These are phyloP conservation scores for Linnemannia hyalina DNA, from an alignment of 192 early-diverging fungal genomes.

Conservation along the genomic window DNA sequence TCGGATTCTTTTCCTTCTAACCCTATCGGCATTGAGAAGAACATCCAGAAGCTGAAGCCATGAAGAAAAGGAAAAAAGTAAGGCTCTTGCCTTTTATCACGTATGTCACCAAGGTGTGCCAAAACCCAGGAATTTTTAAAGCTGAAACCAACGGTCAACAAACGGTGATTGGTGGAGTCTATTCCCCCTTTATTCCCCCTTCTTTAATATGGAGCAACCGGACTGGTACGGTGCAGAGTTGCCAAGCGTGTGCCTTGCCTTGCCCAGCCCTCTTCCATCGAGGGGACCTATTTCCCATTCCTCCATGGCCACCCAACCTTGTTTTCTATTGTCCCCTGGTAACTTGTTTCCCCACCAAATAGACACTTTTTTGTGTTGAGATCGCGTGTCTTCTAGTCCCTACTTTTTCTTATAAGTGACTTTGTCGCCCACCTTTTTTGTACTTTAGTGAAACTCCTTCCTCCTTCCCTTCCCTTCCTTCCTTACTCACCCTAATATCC, in stretches of 20 bases:
- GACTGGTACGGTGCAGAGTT: background rate
- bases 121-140: background rate
- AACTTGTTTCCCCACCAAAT: background rate
- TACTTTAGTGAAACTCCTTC: conserved; percentile 13
- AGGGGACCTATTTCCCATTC: background rate
- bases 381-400: background rate
- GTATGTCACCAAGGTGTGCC: background rate
- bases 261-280: background rate
- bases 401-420: conserved; percentile 2
- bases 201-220: background rate
- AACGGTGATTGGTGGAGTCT: background rate
- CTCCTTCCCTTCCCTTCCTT: background rate
- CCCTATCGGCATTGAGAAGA: conserved; percentile 6
- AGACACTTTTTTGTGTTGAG: background rate
- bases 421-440: background rate
- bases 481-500: background rate
- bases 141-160: background rate
- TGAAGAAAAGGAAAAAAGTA: background rate
- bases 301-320: background rate
- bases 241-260: background rate
- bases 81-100: background rate
- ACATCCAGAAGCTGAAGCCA: conserved; percentile 3
- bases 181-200: background rate
- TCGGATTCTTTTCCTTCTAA: background rate
- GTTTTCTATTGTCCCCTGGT: background rate